Conservation (phyloP, 1,284 basidiomycete species). For the Earliella scabrosa region DNA sequence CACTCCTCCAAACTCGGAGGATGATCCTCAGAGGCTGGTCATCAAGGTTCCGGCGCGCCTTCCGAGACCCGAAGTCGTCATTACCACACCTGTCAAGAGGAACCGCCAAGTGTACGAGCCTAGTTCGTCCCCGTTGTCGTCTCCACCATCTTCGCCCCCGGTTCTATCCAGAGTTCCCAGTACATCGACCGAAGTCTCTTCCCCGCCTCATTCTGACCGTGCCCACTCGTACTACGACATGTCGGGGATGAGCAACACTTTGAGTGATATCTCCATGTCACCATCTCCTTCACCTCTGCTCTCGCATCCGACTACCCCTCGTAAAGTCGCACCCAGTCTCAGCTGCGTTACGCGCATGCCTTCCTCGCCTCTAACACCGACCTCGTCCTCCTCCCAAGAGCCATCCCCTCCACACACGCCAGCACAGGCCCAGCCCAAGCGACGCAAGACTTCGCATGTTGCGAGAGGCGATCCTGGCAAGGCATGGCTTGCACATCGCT, state of each 20-base stretch:
- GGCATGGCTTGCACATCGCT: too few relatives aligned
- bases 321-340: not conserved
- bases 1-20: constrained; percentile 13
- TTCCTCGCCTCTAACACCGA: constrained; percentile 5
- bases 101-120: not conserved
- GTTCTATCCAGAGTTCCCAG: not conserved
- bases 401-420: constrained; percentile 7
- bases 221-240: constrained; percentile 11
- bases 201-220: constrained; percentile 2
- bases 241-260: constrained; percentile 14
- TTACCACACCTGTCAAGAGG: too few relatives aligned
- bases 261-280: constrained; percentile 14
- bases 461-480: too few relatives aligned
- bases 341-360: constrained; percentile 13
- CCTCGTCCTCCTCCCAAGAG: constrained; percentile 6
- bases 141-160: constrained; percentile 9
- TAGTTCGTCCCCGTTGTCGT: constrained; percentile 14
- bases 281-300: constrained; percentile 5
- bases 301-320: constrained; percentile 1
- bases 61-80: constrained; percentile 21
- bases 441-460: not conserved
- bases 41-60: constrained; percentile 28
- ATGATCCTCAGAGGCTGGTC: constrained; percentile 15
- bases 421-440: constrained; percentile 1
- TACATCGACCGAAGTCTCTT: not conserved